phyloP scores from a whole-genome alignment of 805 yeast genomes.

The Aciculoconidium aculeatum region DNA sequence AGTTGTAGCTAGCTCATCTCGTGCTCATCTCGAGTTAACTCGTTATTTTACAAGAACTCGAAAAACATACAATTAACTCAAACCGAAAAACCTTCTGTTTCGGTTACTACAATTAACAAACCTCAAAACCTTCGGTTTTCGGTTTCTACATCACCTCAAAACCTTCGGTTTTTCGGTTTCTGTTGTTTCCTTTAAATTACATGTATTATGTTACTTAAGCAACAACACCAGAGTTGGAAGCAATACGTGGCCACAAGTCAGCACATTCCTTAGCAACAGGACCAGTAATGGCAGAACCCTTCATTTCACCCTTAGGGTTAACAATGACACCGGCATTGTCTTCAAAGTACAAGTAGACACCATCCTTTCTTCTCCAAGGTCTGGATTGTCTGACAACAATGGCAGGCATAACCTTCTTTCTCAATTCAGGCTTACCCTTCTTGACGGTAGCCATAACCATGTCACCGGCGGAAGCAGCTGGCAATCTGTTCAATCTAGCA shows the following conservation, averaged over 20 bases:
- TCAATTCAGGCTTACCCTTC: conserved; percentile 99
- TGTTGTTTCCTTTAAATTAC: too few species aligned
- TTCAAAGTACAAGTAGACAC: conserved; percentile 98
- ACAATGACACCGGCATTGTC: conserved; percentile 99
- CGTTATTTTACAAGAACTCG: too few species aligned
- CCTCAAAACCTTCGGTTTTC: too few species aligned
- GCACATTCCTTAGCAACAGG: conserved; percentile 99
- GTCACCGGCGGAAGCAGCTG: conserved; percentile 99
- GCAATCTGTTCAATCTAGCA: conserved; percentile 99
- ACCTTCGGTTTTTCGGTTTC: too few species aligned
- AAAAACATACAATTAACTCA: too few species aligned
- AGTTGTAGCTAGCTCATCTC: too few species aligned
- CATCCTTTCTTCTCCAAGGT: conserved; percentile 99
- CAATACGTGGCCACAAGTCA: conserved; percentile 99
- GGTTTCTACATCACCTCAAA: too few species aligned
- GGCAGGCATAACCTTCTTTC: conserved; percentile 99
- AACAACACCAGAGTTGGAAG: conserved; percentile 99
- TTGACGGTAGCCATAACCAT: conserved; percentile 99
- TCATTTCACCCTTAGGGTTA: conserved; percentile 99
- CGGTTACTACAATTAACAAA: too few species aligned
- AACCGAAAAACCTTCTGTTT: too few species aligned
- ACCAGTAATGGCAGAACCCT: conserved; percentile 99
- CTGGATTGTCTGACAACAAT: conserved; percentile 98
- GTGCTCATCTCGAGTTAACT: too few species aligned
- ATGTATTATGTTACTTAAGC: conserved; percentile 51